These are phyloP conservation scores for Camelina sativa DNA, from an alignment of 345 rosid species.

Conservation along the genomic window DNA sequence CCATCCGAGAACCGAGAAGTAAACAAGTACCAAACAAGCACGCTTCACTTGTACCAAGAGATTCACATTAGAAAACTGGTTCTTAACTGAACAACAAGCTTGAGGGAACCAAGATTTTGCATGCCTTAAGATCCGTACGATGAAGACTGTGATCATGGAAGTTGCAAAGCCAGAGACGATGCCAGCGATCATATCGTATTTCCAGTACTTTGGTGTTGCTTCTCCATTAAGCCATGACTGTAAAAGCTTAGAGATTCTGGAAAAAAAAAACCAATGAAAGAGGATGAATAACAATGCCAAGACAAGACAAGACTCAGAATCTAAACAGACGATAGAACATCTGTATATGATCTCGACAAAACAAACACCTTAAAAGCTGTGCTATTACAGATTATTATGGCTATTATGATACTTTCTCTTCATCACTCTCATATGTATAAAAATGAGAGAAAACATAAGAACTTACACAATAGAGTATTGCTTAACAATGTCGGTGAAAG, in stretches of 20 bases:
- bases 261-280: neutral
- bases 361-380: slow-evolving; percentile 4
- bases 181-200: slow-evolving; percentile 64
- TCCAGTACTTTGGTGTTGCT: slow-evolving; percentile 50
- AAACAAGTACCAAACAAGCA: slow-evolving; percentile 61
- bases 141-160: slow-evolving; percentile 56
- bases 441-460: slow-evolving; percentile 1
- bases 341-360: slow-evolving; percentile 6
- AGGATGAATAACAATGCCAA: neutral
- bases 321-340: slow-evolving; percentile 3
- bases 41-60: slow-evolving; percentile 52
- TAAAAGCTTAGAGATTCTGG: slow-evolving; percentile 55
- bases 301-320: neutral
- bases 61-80: slow-evolving; percentile 32
- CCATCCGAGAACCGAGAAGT: slow-evolving; percentile 65
- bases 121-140: slow-evolving; percentile 47
- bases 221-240: slow-evolving; percentile 45
- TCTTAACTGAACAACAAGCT: slow-evolving; percentile 37
- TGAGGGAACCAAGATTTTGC: slow-evolving; percentile 50
- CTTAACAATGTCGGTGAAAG: slow-evolving; percentile 58
- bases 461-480: slow-evolving; percentile 71
- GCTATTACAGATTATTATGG: neutral
- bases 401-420: neutral
- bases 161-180: slow-evolving; percentile 61
- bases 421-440: neutral